Base-by-base conservation (phyloP, 768 basidiomycete genomes). In the Pleurotus salmoneostramineus region DNA sequence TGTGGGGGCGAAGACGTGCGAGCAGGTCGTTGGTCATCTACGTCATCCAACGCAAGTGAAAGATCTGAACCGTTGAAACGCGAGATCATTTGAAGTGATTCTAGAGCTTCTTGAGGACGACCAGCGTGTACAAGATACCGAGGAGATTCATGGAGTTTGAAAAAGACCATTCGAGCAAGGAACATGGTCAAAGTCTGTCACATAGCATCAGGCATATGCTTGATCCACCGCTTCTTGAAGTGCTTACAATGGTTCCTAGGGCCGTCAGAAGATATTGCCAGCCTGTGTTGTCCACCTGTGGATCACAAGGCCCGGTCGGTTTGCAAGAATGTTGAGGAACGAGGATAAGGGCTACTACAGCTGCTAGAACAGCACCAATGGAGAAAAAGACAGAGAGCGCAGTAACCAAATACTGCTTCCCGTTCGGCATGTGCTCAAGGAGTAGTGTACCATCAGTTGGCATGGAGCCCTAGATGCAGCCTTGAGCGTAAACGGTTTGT, bases 351-450 rank as follows among this genome's bases (percentile, higher is more conserved):
- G 86, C 93, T 36, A 95, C 83, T 7, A 93, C 67, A 0, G 95
- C 93, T 1, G 93, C 77, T 4, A 97, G 69, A 44, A 98, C 92
- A 0, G 95, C 87, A 47, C 96, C 96, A 40, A 97, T 72, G 5
- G 93, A 95, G 77, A 98, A 98, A 77, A 98, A 98, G n/a, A 95
- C 83, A 3, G 93, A 94, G 21, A 97, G 81, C 0, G 88, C 89
- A 0, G 93, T 96, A 55, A 98, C 87, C 33, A 98, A 83, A 68
- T 96, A 94, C 65, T 94, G 87, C 62, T 95, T 93, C n/a, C 83
- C 83, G 62, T 88, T 85, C 2, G 96, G 96, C 77, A 98, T 86
- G 64, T 97, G 94, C 65, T 99, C 96, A 6, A 94, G 78, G 21
- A 94, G 81, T 3, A 96, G 83, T 0, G 94, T 98, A 5, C 95